phyloP scores from a whole-genome alignment of 345 rosid genomes.

The Eucalyptus cloeziana region DNA sequence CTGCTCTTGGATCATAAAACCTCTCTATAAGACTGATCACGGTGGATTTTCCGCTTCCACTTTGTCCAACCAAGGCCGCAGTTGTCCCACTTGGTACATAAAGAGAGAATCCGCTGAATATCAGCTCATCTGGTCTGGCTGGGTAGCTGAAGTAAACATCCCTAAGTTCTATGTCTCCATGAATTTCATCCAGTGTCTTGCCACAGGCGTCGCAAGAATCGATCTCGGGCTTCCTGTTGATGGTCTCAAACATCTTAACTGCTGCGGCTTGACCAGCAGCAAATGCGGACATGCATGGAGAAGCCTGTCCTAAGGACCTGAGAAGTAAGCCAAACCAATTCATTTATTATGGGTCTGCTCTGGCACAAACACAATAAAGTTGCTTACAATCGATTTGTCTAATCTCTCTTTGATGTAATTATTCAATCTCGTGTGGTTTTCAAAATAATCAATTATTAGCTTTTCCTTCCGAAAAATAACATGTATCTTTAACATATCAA shows the following conservation, averaged over 20 bases:
- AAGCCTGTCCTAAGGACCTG: conserved; percentile 35
- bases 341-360: background rate
- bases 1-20: conserved; percentile 18
- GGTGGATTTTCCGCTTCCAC: conserved; percentile 27
- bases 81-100: conserved; percentile 10
- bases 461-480: background rate
- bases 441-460: background rate
- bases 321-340: background rate
- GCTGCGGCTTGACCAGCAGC: conserved; percentile 29
- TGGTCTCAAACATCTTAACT: conserved; percentile 23
- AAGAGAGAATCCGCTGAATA: conserved; percentile 16
- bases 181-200: conserved; percentile 5
- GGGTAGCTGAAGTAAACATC: conserved; percentile 25
- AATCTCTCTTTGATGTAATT: background rate
- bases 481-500: background rate
- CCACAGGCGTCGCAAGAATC: conserved; percentile 12
- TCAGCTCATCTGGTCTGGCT: conserved; percentile 21
- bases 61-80: conserved; percentile 24
- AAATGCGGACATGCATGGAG: conserved; percentile 21
- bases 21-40: background rate
- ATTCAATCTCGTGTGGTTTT: background rate
- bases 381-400: background rate
- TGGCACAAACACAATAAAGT: background rate
- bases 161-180: conserved; percentile 12
- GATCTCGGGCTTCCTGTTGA: conserved; percentile 16